Conservation (phyloP, 768 basidiomycete genomes). For the Russula virescens region DNA sequence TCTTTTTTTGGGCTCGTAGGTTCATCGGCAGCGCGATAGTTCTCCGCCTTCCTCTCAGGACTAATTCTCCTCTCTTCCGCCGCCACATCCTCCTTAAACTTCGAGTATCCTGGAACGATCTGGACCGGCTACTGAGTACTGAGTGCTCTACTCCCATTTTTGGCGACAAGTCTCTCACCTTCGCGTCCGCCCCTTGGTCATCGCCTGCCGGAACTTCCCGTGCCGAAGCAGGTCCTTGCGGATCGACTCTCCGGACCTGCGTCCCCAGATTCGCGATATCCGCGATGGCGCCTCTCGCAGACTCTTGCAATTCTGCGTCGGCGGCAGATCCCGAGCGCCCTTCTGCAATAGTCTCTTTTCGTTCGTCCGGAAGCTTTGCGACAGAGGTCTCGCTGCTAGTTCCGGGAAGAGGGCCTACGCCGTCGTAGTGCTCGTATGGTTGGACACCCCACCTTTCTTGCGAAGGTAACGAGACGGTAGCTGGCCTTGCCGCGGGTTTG, state of each 20-base stretch:
- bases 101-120: neutral
- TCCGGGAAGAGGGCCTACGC: conserved; percentile 47
- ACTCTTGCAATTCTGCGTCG: neutral
- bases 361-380: conserved; percentile 44
- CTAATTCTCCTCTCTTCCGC: neutral
- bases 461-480: conserved; percentile 32
- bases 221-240: neutral
- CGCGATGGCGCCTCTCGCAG: neutral
- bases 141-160: no score
- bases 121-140: no score
- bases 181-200: neutral
- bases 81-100: neutral
- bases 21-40: neutral
- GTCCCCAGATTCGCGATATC: neutral
- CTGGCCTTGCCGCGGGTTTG: neutral
- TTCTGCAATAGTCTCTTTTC: neutral
- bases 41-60: neutral
- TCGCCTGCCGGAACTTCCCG: neutral
- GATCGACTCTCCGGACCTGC: neutral
- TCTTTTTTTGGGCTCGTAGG: neutral
- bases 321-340: neutral
- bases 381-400: conserved; percentile 39
- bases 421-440: conserved; percentile 32
- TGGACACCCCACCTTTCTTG: conserved; percentile 30
- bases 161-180: neutral